These are phyloP conservation scores for Ogataea neopini DNA, from an alignment of 805 yeast species.

Conservation along the genomic window DNA sequence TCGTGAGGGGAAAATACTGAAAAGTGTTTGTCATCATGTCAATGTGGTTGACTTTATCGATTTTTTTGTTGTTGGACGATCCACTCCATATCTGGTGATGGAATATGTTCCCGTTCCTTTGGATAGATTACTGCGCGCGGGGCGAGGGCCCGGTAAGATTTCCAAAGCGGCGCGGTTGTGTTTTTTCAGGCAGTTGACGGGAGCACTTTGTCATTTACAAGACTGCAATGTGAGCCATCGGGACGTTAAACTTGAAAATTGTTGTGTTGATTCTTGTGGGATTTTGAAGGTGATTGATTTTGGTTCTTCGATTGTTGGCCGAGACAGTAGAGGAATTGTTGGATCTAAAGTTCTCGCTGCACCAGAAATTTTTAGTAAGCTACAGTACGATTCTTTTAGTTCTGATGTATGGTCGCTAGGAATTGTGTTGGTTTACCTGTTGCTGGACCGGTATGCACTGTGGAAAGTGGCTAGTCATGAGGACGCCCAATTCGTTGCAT, in stretches of 20 bases:
- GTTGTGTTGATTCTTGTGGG: constrained; percentile 37
- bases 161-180: constrained; percentile 27
- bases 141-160: constrained; percentile 12
- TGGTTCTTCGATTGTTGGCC: constrained; percentile 41
- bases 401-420: constrained; percentile 56
- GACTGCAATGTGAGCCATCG: constrained; percentile 42
- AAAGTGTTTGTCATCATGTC: constrained; percentile 28
- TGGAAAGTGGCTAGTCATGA: constrained; percentile 45
- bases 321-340: constrained; percentile 42
- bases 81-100: constrained; percentile 32
- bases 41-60: constrained; percentile 40
- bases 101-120: constrained; percentile 39
- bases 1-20: constrained; percentile 39
- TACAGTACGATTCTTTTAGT: constrained; percentile 42
- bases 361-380: constrained; percentile 44
- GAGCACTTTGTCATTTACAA: constrained; percentile 44
- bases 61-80: constrained; percentile 28
- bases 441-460: constrained; percentile 36
- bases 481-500: constrained; percentile 15
- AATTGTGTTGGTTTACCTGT: constrained; percentile 39
- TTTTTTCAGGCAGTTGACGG: constrained; percentile 43
- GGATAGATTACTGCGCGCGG: constrained; percentile 12
- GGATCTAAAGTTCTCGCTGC: constrained; percentile 49
- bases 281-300: constrained; percentile 50
- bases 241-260: constrained; percentile 51